phyloP scores from a whole-genome alignment of 257 asterid genomes.

The Nicotiana tabacum region DNA sequence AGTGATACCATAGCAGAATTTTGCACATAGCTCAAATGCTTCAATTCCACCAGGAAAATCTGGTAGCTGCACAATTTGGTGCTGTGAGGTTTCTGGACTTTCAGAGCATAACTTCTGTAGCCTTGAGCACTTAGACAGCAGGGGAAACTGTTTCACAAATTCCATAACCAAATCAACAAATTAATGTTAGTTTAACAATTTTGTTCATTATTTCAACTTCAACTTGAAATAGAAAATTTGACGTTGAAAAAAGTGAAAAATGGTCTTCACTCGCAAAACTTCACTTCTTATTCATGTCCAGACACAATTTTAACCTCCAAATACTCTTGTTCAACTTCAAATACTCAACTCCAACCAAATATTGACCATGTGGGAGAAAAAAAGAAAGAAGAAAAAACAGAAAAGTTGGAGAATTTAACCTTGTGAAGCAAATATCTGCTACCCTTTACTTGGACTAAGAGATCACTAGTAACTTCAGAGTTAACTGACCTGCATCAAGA shows the following conservation, averaged over 20 bases:
- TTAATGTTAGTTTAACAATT: background rate
- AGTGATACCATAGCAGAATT: constrained; percentile 89
- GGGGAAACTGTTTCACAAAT: constrained; percentile 61
- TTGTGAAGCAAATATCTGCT: constrained; percentile 63
- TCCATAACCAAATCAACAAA: background rate
- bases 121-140: constrained; percentile 66
- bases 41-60: constrained; percentile 86
- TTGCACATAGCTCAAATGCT: constrained; percentile 82
- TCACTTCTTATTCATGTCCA: background rate
- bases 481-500: constrained; percentile 52
- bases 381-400: background rate
- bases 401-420: constrained; percentile 29
- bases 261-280: background rate
- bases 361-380: background rate
- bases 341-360: background rate
- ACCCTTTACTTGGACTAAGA: constrained; percentile 61
- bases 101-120: constrained; percentile 62
- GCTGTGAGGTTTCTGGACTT: constrained; percentile 44
- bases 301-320: background rate
- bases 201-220: background rate
- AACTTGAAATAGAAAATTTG: background rate
- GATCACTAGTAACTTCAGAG: constrained; percentile 68
- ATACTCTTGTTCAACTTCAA: background rate
- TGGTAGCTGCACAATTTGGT: constrained; percentile 53
- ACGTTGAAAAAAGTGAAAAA: background rate